Evolutionary conservation across 2,329 filamentous ascomycete species (phyloP).

Genomic region (Trichoderma endophyticum): DNA sequence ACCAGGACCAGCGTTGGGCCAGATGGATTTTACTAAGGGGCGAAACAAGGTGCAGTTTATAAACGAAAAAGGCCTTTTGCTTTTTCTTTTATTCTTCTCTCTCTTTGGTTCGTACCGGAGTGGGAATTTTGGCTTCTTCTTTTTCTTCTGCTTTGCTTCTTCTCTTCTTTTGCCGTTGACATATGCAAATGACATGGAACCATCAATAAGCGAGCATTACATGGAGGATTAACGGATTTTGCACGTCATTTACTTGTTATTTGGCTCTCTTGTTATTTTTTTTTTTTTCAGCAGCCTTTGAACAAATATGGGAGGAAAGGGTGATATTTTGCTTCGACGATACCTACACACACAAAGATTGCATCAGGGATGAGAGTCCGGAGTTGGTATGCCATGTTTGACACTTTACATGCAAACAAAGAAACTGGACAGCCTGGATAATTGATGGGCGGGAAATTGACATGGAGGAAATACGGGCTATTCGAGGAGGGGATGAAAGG

Average conservation of each 20-base stretch:
- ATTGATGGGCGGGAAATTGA: not conserved
- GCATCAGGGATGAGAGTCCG: conserved; percentile 12
- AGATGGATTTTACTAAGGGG: conserved; percentile 27
- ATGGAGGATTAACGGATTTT: not conserved
- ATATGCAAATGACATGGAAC: not conserved
- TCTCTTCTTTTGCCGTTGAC: not conserved
- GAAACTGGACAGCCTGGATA: not conserved
- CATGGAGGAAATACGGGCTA: not conserved
- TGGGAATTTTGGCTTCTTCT: not conserved
- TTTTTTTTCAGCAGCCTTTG: not conserved
- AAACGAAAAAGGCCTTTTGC: not conserved
- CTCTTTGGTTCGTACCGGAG: not conserved
- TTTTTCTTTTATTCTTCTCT: not conserved
- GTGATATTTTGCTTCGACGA: conserved; percentile 8
- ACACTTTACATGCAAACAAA: not conserved
- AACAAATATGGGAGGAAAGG: not conserved
- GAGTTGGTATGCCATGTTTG: conserved; percentile 8
- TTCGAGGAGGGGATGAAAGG: not conserved
- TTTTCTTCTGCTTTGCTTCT: not conserved
- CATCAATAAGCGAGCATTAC: not conserved
- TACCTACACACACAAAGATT: conserved; percentile 13
- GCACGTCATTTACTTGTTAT: not conserved
- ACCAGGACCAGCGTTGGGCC: conserved; percentile 30
- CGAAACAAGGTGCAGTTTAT: not conserved
- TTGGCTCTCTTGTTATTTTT: not conserved